A percentile compares a stretch with the other conserved stretches of the same genome.
Evolutionary conservation across 208 protist species (phyloP).

Genomic region (Porcisia deanei): DNA sequence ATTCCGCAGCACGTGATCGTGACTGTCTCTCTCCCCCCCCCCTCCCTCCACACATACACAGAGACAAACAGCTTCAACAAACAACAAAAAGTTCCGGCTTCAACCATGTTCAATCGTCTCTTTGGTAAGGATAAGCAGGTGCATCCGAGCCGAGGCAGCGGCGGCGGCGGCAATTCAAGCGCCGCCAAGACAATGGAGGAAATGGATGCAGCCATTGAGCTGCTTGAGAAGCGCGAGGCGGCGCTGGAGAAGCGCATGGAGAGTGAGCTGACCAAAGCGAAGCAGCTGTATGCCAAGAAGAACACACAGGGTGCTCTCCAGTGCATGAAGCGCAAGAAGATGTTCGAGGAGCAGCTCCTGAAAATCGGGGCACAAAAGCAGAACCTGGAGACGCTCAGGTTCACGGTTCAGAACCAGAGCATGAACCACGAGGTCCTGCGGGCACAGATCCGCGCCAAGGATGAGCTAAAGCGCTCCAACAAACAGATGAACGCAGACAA

Average conservation of each 20-base stretch:
- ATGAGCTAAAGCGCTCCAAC: constrained; percentile 78
- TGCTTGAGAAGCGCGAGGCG: constrained; percentile 85
- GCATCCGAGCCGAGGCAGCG: constrained; percentile 31
- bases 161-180: constrained; percentile 22
- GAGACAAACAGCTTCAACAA: not conserved
- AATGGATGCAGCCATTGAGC: constrained; percentile 73
- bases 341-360: constrained; percentile 84
- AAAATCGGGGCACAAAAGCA: constrained; percentile 63
- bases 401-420: constrained; percentile 86
- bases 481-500: constrained; percentile 88
- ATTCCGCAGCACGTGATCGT: not conserved
- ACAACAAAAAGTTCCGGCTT: not conserved
- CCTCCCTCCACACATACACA: not conserved
- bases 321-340: constrained; percentile 93
- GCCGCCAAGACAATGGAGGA: constrained; percentile 62
- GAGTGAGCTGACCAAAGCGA: constrained; percentile 78
- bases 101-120: constrained; percentile 71
- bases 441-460: constrained; percentile 71
- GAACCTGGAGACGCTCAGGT: constrained; percentile 87
- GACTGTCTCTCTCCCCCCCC: not conserved
- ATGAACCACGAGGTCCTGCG: constrained; percentile 87
- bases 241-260: constrained; percentile 89
- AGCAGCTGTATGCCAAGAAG: constrained; percentile 82
- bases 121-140: constrained; percentile 74
- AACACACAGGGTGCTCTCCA: constrained; percentile 85